These are phyloP conservation scores for Plantago elongata DNA, from an alignment of 257 asterid genomes.

Conservation along the genomic window DNA sequence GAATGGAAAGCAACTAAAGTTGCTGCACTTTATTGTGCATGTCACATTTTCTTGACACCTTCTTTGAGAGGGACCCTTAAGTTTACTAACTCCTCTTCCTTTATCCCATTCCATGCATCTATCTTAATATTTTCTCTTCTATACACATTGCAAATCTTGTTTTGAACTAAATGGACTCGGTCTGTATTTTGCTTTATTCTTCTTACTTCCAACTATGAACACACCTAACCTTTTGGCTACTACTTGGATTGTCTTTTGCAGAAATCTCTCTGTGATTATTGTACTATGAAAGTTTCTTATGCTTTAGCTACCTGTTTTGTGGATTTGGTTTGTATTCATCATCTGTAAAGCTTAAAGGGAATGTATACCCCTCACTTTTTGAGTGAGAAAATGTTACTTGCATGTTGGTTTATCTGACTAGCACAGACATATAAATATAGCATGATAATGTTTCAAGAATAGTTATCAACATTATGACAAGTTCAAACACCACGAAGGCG, in stretches of 20 bases:
- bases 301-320: too few relatives aligned
- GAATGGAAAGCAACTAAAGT: constrained; percentile 44
- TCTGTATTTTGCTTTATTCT: constrained; percentile 18
- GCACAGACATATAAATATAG: too few relatives aligned
- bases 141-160: constrained; percentile 7
- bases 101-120: constrained; percentile 17
- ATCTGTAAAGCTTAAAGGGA: too few relatives aligned
- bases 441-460: too few relatives aligned
- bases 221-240: constrained; percentile 3
- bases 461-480: too few relatives aligned
- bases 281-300: neutral
- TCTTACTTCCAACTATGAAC: constrained; percentile 9
- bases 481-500: too few relatives aligned
- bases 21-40: constrained; percentile 30
- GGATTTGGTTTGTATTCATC: too few relatives aligned
- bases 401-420: too few relatives aligned
- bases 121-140: neutral
- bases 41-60: constrained; percentile 28
- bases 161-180: constrained; percentile 16
- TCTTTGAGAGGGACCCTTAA: constrained; percentile 23
- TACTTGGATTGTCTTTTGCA: constrained; percentile 15
- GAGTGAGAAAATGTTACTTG: too few relatives aligned
- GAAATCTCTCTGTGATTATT: constrained; percentile 10
- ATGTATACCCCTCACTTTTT: too few relatives aligned
- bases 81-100: constrained; percentile 27